Base-by-base conservation (phyloP, 1,284 basidiomycete species). In the Exobasidium rhododendri region DNA sequence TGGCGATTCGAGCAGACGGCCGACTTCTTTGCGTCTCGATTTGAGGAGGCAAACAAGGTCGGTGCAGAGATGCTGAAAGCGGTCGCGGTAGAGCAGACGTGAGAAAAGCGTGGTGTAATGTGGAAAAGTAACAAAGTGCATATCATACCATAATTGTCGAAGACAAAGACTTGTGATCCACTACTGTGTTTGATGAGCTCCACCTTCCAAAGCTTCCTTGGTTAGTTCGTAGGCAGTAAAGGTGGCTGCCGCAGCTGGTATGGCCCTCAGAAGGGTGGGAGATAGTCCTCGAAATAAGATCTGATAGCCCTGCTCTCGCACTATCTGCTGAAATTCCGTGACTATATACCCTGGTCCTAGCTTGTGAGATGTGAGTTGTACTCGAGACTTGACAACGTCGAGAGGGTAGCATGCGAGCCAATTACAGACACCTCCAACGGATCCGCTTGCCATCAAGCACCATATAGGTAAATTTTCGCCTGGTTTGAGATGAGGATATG, bases 341-440 rank as follows among this genome's bases (percentile, higher is more conserved):
- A 56, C 45, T 55, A 74, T 63, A 57, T 74, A 72, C 11, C 47
- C 63, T 1, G 64, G 56, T 14, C 45, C 61, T 1, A 72, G 59
- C 4, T 62, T 62, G 10, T 55, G 40, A 26, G 68, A 46, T 7
- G 54, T 60, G 4, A 72, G 56, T 30, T 74, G 72, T 0, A 74
- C 68, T 7, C 65, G 43, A 2, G 54, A 59, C 40, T 74, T 72
- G 55, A 74, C 56, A 13, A 74, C 70, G 57, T 74, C 72, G 3
- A 93, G 82, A 0, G 92, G 94, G 79, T 96, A 97, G 76, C 88
- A 94, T 2, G 91, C 85, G 2, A 96, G 84, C 94, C 94, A 98
- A 79, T 98, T 97, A 0, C 87, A 87, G 52, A 93, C 86, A 0
- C 94, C 94, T 47, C 94, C 94, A 1, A 87, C 88, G 0, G 90